Evolutionary conservation across 345 rosid genomes (phyloP).

Genomic region (Raphanus raphanistrum): DNA sequence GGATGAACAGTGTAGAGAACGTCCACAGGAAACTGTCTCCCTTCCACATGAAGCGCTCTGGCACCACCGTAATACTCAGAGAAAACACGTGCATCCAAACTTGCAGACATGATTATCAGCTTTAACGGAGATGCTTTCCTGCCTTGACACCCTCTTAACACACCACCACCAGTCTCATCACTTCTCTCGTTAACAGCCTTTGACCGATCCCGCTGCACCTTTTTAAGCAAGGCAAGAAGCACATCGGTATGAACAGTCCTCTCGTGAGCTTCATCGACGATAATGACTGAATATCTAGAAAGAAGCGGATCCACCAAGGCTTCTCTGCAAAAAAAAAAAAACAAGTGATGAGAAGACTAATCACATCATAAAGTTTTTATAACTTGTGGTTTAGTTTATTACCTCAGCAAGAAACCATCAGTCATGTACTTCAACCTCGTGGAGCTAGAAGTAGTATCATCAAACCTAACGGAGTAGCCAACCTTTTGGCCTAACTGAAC

Average conservation of each 20-base stretch:
- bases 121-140: constrained; percentile 61
- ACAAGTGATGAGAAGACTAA: background rate
- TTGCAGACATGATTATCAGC: constrained; percentile 92
- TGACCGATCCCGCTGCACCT: constrained; percentile 60
- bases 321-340: constrained; percentile 52
- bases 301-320: constrained; percentile 82
- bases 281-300: constrained; percentile 76
- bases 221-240: constrained; percentile 79
- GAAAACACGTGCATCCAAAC: constrained; percentile 90
- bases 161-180: constrained; percentile 39
- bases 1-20: constrained; percentile 68
- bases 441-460: constrained; percentile 63
- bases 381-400: background rate
- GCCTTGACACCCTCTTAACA: constrained; percentile 50
- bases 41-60: constrained; percentile 78
- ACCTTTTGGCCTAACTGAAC: constrained; percentile 76
- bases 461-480: constrained; percentile 86
- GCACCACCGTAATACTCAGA: constrained; percentile 85
- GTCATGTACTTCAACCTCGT: constrained; percentile 95
- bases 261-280: constrained; percentile 95
- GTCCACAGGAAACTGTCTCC: constrained; percentile 85
- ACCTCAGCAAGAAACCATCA: constrained; percentile 87
- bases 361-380: background rate
- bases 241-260: constrained; percentile 96
- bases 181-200: constrained; percentile 38